phyloP scores from a whole-genome alignment of 2,329 filamentous ascomycete species.

The Xylaria sp. region DNA sequence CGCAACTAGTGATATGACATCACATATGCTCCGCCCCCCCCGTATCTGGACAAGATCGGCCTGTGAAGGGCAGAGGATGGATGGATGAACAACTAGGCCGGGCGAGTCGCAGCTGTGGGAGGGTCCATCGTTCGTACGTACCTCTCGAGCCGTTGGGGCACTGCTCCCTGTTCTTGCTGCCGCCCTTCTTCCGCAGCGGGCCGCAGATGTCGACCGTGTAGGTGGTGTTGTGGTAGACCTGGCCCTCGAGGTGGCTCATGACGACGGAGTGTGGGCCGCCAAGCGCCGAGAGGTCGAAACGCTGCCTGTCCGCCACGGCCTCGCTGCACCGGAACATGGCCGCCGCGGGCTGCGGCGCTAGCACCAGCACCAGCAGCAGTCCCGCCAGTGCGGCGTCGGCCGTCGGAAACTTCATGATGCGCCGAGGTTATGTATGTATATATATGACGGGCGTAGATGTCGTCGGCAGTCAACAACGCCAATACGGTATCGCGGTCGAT shows the following conservation, averaged over 20 bases:
- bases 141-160: slow-evolving; percentile 73
- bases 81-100: too few relatives aligned
- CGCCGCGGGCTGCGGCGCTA: slow-evolving; percentile 41
- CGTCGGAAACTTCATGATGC: slow-evolving; percentile 45
- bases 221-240: slow-evolving; percentile 69
- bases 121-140: too few relatives aligned
- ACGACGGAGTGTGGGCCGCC: slow-evolving; percentile 71
- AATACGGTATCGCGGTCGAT: too few relatives aligned
- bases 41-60: too few relatives aligned
- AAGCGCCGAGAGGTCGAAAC: slow-evolving; percentile 67
- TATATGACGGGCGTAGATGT: too few relatives aligned
- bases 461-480: too few relatives aligned
- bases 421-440: not conserved
- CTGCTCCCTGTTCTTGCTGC: slow-evolving; percentile 56
- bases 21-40: too few relatives aligned
- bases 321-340: slow-evolving; percentile 65
- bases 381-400: slow-evolving; percentile 42
- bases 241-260: slow-evolving; percentile 55
- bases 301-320: slow-evolving; percentile 59
- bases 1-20: too few relatives aligned
- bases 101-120: too few relatives aligned
- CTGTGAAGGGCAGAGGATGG: too few relatives aligned
- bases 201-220: slow-evolving; percentile 81
- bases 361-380: slow-evolving; percentile 40
- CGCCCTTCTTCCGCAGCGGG: slow-evolving; percentile 64